Percentiles rank a stretch among this genome's conserved stretches.
Conservation (phyloP, 495 filamentous ascomycete species). For the Xylaria longipes region DNA sequence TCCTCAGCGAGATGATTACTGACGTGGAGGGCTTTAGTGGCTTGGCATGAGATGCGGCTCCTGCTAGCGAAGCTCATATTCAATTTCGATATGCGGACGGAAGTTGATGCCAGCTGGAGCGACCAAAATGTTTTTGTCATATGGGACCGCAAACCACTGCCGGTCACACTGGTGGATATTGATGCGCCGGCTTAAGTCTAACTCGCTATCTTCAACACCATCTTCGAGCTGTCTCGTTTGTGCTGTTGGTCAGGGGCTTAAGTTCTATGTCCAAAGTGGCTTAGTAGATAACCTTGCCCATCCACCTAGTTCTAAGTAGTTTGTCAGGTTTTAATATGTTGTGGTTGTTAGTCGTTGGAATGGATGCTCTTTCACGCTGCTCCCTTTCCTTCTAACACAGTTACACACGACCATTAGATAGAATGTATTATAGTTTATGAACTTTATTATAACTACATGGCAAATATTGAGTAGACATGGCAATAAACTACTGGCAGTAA, state of each 20-base stretch:
- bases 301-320: background rate
- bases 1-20: background rate
- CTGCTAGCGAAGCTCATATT: slow-evolving; percentile 49
- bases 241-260: background rate
- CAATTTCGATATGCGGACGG: slow-evolving; percentile 47
- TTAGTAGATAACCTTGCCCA: background rate
- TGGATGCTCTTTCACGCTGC: background rate
- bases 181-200: slow-evolving; percentile 2
- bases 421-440: background rate
- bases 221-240: background rate
- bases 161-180: slow-evolving; percentile 4
- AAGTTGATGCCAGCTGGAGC: slow-evolving; percentile 40
- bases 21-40: slow-evolving; percentile 30
- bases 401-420: background rate
- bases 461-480: background rate
- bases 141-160: slow-evolving; percentile 39
- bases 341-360: background rate
- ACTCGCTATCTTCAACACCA: background rate
- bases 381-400: background rate
- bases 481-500: background rate
- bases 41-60: slow-evolving; percentile 47
- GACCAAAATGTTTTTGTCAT: slow-evolving; percentile 33
- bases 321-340: background rate
- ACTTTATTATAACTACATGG: background rate
- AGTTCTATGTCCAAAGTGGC: background rate